Base-by-base conservation (phyloP, 192 early-diverging fungal genomes). In the Diversispora eburnea region DNA sequence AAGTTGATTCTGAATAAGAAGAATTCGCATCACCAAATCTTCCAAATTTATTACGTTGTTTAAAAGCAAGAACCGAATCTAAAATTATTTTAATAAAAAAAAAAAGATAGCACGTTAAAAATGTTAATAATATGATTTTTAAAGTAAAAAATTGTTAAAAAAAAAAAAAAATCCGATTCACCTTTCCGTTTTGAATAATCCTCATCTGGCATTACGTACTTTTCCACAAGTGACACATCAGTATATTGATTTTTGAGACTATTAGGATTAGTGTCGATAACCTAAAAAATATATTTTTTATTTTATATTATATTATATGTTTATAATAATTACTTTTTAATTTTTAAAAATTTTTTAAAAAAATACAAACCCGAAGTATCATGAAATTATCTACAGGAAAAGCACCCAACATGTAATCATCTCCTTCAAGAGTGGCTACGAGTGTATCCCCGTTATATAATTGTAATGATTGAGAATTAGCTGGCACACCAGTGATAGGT, bases 61-160 rank as follows among this genome's bases (percentile, higher is more conserved):
- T 93, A 84, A 95, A 99, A 4, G 91, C 92, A 8, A 93, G 87
- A 4, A 98, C 94, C 3, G 92, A 88, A 77, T 96, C 92, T 85
- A 73, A 33, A 33, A 19, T 33, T 62, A 42, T 60, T 10, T 62
- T 9, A 41, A 25, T 25, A 25, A 41, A 60, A 3, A 60, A 25
- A 58, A 55, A 19, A 57, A 22, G 8, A 13, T 39, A 19, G 10
- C 12, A 33, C 15, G 15, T 15, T 6, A 45, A 48, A 47, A 73
- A 54, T 54, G 51, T 17, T 54, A 3, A 13, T 54, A 17, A 54
- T 54, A n/a, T 20, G 25, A 33, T 33, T 33, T 2, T 12, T 22
- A 25, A 51, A 70, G 2, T n/a, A 15, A 57, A 57, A 57, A 20
- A n/a, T n/a, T n/a, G n/a, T n/a, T 57, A 57, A 57, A n/a, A 8